Conservation (phyloP, 495 filamentous ascomycete species). For the Evernia prunastri region DNA sequence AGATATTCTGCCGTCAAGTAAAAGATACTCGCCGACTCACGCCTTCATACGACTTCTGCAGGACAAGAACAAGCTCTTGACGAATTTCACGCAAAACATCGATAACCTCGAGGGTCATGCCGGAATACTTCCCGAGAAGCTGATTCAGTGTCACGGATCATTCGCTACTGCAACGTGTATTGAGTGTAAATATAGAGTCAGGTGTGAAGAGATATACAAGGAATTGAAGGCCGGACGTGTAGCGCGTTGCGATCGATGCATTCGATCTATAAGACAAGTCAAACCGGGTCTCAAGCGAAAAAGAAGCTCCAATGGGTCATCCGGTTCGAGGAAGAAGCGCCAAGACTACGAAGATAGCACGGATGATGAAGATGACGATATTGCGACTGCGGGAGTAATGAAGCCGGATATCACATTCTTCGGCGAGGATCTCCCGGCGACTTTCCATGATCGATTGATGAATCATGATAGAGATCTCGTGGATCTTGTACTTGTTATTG, state of each 20-base stretch:
- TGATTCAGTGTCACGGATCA: conserved; percentile 93
- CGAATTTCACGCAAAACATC: conserved; percentile 98
- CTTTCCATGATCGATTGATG: conserved; percentile 74
- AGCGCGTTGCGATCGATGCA: conserved; percentile 56
- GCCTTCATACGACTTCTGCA: conserved; percentile 94
- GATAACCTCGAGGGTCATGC: conserved; percentile 91
- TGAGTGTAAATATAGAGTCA: conserved; percentile 70
- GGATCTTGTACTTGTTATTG: conserved; percentile 94
- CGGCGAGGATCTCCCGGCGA: conserved; percentile 62
- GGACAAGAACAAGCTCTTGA: conserved; percentile 80
- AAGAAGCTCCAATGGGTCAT: conserved; percentile 52
- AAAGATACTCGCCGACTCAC: conserved; percentile 81
- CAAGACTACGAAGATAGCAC: conserved; percentile 55
- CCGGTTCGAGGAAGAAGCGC: conserved; percentile 44
- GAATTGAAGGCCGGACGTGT: conserved; percentile 71
- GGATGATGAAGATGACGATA: conserved; percentile 65
- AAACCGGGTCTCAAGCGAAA: conserved; percentile 65
- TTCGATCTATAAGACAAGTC: conserved; percentile 42
- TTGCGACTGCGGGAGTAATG: conserved; percentile 78
- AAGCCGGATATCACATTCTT: conserved; percentile 99
- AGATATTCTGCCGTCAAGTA: conserved; percentile 74
- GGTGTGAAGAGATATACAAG: conserved; percentile 67
- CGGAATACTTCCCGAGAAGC: conserved; percentile 72
- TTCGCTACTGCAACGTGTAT: conserved; percentile 90
- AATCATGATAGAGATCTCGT: conserved; percentile 70